Evolutionary conservation across 2,329 filamentous ascomycete genomes (phyloP).

Genomic region (Furcasterigmium furcatum): DNA sequence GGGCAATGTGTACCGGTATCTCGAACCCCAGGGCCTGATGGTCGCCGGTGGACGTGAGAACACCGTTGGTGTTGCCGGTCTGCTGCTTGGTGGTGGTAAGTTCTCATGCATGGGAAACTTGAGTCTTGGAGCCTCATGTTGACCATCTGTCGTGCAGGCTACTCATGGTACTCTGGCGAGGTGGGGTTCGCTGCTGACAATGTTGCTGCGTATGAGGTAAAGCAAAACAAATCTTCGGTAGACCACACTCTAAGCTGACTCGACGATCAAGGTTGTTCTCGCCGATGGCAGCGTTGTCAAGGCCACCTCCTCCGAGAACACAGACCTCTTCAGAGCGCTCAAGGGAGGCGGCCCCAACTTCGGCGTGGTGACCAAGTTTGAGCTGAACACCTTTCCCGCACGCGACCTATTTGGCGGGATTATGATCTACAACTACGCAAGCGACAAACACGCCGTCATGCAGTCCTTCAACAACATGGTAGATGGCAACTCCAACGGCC

Average conservation of each 20-base stretch:
- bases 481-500: neutral
- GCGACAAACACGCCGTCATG: neutral
- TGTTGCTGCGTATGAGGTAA: constrained; percentile 31
- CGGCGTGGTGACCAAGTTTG: constrained; percentile 33
- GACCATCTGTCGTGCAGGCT: neutral
- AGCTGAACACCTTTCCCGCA: constrained; percentile 19
- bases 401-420: constrained; percentile 6
- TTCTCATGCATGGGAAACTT: constrained; percentile 7
- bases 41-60: constrained; percentile 19
- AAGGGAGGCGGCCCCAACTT: constrained; percentile 48
- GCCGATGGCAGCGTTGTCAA: constrained; percentile 36
- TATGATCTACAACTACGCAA: neutral
- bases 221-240: no score
- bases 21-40: constrained; percentile 14
- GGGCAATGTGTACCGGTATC: constrained; percentile 14
- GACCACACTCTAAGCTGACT: constrained; percentile 28
- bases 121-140: neutral
- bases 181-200: constrained; percentile 33
- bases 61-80: constrained; percentile 19
- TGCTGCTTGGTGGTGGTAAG: constrained; percentile 24
- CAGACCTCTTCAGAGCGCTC: constrained; percentile 42
- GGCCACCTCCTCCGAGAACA: constrained; percentile 27
- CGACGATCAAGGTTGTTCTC: constrained; percentile 38
- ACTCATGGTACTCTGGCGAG: constrained; percentile 1
- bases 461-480: constrained; percentile 1